Evolutionary conservation across 495 filamentous ascomycete genomes (phyloP).

Genomic region (Jackrogersella multiformis): DNA sequence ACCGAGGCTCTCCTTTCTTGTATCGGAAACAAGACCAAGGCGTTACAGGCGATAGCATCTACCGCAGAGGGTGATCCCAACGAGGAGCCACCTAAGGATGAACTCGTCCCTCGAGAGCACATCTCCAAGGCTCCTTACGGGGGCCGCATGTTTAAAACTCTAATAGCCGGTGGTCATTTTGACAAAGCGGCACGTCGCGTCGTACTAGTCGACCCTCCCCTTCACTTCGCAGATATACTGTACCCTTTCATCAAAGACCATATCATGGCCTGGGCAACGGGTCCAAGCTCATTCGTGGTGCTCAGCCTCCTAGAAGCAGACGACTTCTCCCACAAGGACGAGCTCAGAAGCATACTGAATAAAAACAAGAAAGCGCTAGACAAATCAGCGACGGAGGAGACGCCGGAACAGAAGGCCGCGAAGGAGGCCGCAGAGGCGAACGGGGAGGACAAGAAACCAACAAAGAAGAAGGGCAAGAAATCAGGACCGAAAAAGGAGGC

Average conservation of each 20-base stretch:
- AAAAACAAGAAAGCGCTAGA: slow-evolving; percentile 62
- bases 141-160: slow-evolving; percentile 87
- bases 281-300: slow-evolving; percentile 82
- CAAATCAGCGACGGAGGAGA: slow-evolving; percentile 59
- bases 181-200: slow-evolving; percentile 74
- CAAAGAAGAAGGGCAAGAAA: slow-evolving; percentile 56
- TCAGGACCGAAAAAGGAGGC: slow-evolving; percentile 44
- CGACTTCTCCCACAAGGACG: slow-evolving; percentile 73
- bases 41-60: slow-evolving; percentile 74
- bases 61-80: slow-evolving; percentile 72
- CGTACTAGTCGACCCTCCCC: slow-evolving; percentile 73
- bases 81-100: slow-evolving; percentile 51
- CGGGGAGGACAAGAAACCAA: slow-evolving; percentile 42
- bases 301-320: slow-evolving; percentile 81
- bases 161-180: slow-evolving; percentile 87
- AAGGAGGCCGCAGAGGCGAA: slow-evolving; percentile 46
- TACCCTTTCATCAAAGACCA: slow-evolving; percentile 79
- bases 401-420: slow-evolving; percentile 49
- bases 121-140: slow-evolving; percentile 68
- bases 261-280: slow-evolving; percentile 85
- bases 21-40: slow-evolving; percentile 73
- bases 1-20: slow-evolving; percentile 82
- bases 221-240: slow-evolving; percentile 80
- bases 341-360: slow-evolving; percentile 71
- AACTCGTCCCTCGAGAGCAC: slow-evolving; percentile 51